These are phyloP conservation scores for Leptographium galeiforme DNA, from an alignment of 2,329 filamentous ascomycete genomes.

Conservation along the genomic window DNA sequence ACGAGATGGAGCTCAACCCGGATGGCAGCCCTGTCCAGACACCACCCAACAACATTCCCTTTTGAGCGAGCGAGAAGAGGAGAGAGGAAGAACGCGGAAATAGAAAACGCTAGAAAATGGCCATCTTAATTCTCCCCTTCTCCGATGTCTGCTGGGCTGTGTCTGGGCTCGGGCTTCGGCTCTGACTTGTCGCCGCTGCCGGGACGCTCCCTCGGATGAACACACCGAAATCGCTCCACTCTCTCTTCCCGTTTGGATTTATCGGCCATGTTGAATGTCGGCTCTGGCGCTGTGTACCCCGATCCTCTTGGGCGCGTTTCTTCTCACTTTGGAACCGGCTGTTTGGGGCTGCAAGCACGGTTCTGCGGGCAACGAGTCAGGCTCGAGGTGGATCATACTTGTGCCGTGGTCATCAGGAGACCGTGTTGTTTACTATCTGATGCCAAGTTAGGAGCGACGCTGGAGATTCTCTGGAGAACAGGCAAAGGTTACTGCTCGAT, in stretches of 20 bases:
- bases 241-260: not conserved
- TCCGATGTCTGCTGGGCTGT: not conserved
- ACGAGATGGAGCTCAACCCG: slow-evolving; percentile 80
- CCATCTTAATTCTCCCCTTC: not conserved
- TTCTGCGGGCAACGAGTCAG: not conserved
- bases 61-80: slow-evolving; percentile 30
- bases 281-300: slow-evolving; percentile 1
- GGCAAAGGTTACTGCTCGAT: not conserved
- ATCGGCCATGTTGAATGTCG: not conserved
- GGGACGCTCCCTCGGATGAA: not conserved
- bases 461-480: not conserved
- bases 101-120: not conserved
- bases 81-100: not conserved
- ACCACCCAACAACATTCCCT: slow-evolving; percentile 45
- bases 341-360: not conserved
- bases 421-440: not conserved
- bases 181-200: not conserved
- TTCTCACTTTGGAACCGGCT: not conserved
- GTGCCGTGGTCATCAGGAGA: not conserved
- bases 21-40: slow-evolving; percentile 43
- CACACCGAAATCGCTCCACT: slow-evolving; percentile 4
- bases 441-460: not conserved
- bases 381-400: not conserved
- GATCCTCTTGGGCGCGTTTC: not conserved
- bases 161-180: not conserved